Conservation (phyloP, 2,329 filamentous ascomycete species). For the Geosmithia flava region DNA sequence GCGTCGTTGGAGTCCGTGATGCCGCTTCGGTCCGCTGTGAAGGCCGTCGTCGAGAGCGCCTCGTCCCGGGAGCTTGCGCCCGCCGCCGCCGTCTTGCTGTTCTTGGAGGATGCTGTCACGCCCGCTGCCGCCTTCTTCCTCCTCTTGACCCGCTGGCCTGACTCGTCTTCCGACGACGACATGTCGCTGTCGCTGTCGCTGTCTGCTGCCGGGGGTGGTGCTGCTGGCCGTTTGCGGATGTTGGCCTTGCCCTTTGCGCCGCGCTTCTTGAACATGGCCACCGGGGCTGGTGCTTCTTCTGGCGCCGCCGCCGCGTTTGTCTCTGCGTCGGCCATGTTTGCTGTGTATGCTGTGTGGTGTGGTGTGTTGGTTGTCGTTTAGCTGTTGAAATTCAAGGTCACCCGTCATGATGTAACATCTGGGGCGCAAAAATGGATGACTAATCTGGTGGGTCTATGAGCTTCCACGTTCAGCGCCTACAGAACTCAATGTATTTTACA, state of each 20-base stretch:
- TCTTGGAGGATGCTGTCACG: slow-evolving; percentile 53
- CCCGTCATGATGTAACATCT: not conserved
- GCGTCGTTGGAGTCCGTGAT: slow-evolving; percentile 69
- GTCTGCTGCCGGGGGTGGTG: slow-evolving; percentile 57
- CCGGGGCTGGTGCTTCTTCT: not conserved
- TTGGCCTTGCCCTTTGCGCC: slow-evolving; percentile 41
- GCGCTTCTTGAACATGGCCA: slow-evolving; percentile 3
- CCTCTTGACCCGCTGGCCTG: slow-evolving; percentile 67
- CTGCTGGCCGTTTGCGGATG: slow-evolving; percentile 68
- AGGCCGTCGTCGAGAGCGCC: slow-evolving; percentile 34
- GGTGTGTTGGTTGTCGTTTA: not conserved
- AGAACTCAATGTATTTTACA: not conserved
- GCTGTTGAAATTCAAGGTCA: not conserved
- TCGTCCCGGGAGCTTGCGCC: slow-evolving; percentile 17
- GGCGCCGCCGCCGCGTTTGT: not conserved
- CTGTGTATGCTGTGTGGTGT: not conserved
- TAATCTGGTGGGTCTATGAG: not conserved
- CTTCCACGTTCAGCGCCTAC: not conserved
- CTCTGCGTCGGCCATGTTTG: slow-evolving; percentile 1
- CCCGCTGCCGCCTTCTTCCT: slow-evolving; percentile 53
- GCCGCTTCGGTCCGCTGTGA: slow-evolving; percentile 47
- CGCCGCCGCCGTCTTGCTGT: slow-evolving; percentile 13
- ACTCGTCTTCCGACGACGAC: slow-evolving; percentile 65
- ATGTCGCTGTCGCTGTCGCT: slow-evolving; percentile 49
- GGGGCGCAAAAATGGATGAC: not conserved